Conservation (phyloP, 345 rosid species). For the Populus pruinosa region DNA sequence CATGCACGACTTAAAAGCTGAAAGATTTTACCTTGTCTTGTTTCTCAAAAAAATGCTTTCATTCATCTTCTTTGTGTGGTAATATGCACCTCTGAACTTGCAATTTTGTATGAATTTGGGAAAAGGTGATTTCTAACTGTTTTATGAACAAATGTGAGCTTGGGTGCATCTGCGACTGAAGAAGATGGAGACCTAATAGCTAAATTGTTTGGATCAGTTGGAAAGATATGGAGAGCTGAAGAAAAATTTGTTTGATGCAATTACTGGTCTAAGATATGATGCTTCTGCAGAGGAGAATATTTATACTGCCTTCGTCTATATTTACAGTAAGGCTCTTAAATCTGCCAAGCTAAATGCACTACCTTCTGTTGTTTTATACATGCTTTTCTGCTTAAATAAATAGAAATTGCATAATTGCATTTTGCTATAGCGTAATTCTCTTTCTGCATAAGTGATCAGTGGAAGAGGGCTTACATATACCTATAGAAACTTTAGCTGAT, state of each 20-base stretch:
- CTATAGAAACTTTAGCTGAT: conserved; percentile 95
- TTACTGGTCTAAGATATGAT: conserved; percentile 82
- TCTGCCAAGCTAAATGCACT: background rate
- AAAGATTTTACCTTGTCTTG: background rate
- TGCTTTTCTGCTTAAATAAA: background rate
- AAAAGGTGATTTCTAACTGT: conserved; percentile 11
- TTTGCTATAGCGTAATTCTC: background rate
- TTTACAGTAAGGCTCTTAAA: background rate
- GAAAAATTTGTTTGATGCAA: conserved; percentile 83
- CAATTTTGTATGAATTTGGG: background rate
- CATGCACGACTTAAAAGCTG: background rate
- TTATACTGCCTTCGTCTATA: background rate
- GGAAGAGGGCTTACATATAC: conserved; percentile 91
- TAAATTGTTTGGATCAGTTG: conserved; percentile 72
- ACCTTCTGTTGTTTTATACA: background rate
- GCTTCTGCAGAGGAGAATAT: background rate
- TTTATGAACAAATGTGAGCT: conserved; percentile 54
- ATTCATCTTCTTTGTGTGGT: background rate
- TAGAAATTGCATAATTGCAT: background rate
- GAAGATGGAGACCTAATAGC: conserved; percentile 69
- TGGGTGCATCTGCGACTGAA: conserved; percentile 71
- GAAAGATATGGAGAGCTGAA: conserved; percentile 82
- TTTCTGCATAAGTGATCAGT: conserved; percentile 38
- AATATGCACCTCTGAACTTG: background rate
- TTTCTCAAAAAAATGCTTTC: background rate